Evolutionary conservation across 768 basidiomycete species (phyloP).

Genomic region (Fistulinella prunicolor): DNA sequence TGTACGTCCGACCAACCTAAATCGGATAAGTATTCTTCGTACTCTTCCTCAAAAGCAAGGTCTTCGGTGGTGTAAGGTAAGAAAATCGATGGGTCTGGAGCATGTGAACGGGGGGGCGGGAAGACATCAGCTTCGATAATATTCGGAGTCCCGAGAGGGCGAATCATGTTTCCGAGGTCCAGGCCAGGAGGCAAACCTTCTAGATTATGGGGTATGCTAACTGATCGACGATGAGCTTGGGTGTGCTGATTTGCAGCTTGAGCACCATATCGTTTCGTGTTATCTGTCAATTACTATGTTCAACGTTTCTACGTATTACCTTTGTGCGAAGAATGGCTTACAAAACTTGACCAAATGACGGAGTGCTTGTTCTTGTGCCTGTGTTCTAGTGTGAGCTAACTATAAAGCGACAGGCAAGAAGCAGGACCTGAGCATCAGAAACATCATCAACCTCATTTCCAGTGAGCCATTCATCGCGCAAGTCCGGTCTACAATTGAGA

Average conservation of each 20-base stretch:
- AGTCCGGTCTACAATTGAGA: constrained; percentile 92
- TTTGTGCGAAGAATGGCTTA: constrained; percentile 38
- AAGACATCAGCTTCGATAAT: constrained; percentile 88
- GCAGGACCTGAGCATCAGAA: constrained; percentile 78
- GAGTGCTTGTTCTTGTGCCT: constrained; percentile 95
- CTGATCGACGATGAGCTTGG: constrained; percentile 72
- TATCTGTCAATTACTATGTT: constrained; percentile 52
- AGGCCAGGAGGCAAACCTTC: constrained; percentile 76
- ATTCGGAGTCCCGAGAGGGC: constrained; percentile 73
- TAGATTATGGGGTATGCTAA: constrained; percentile 79
- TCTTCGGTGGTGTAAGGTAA: constrained; percentile 91
- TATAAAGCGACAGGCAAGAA: constrained; percentile 3
- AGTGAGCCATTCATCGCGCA: constrained; percentile 97
- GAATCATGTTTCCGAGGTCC: constrained; percentile 70
- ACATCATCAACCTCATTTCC: constrained; percentile 90
- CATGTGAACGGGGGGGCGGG: constrained; percentile 87
- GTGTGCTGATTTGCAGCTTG: constrained; percentile 47
- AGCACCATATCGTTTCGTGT: constrained; percentile 83
- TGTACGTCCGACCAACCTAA: constrained; percentile 70
- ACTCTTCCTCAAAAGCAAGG: constrained; percentile 94
- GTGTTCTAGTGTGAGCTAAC: constrained; percentile 12
- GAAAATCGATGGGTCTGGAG: constrained; percentile 79
- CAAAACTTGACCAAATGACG: constrained; percentile 94
- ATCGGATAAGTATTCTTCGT: constrained; percentile 93
- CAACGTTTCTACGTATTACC: constrained; percentile 1